A percentile compares a stretch with the other conserved stretches of the same genome.
Evolutionary conservation across 495 filamentous ascomycete genomes (phyloP).

Genomic region (Penicillium macrosclerotiorum): DNA sequence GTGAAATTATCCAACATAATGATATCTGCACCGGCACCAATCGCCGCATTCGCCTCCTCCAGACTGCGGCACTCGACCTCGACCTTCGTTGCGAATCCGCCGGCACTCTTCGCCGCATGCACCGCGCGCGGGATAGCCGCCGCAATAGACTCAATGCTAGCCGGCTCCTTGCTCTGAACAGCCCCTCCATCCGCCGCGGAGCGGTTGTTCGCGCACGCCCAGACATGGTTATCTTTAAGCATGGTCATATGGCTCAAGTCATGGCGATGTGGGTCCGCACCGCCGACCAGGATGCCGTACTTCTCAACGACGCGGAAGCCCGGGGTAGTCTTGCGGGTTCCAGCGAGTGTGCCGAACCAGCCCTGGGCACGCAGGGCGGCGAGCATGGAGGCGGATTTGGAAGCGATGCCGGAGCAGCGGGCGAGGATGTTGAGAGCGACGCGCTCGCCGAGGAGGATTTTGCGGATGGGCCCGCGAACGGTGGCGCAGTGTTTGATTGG

Average conservation of each 20-base stretch:
- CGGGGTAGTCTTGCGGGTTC: conserved; percentile 94
- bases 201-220: conserved; percentile 63
- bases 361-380: conserved; percentile 57
- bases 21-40: conserved; percentile 86
- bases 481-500: conserved; percentile 67
- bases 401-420: conserved; percentile 89
- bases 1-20: conserved; percentile 97
- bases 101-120: conserved; percentile 74
- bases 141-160: conserved; percentile 28
- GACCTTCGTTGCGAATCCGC: conserved; percentile 87
- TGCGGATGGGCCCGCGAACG: conserved; percentile 80
- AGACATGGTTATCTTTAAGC: conserved; percentile 98
- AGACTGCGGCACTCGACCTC: conserved; percentile 92
- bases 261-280: conserved; percentile 86
- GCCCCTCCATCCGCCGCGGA: conserved; percentile 23
- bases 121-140: conserved; percentile 83
- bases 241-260: conserved; percentile 94
- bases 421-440: conserved; percentile 91
- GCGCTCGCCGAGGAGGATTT: conserved; percentile 85
- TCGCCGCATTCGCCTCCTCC: conserved; percentile 85
- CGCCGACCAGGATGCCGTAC: conserved; percentile 93
- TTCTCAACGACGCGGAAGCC: conserved; percentile 96
- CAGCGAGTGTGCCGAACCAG: conserved; percentile 82
- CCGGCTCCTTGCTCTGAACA: background rate
- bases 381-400: conserved; percentile 54